Evolutionary conservation across 2,329 filamentous ascomycete species (phyloP), one percentile per base, ranked within the genome.

Genomic region (Cladosporium velox): DNA sequence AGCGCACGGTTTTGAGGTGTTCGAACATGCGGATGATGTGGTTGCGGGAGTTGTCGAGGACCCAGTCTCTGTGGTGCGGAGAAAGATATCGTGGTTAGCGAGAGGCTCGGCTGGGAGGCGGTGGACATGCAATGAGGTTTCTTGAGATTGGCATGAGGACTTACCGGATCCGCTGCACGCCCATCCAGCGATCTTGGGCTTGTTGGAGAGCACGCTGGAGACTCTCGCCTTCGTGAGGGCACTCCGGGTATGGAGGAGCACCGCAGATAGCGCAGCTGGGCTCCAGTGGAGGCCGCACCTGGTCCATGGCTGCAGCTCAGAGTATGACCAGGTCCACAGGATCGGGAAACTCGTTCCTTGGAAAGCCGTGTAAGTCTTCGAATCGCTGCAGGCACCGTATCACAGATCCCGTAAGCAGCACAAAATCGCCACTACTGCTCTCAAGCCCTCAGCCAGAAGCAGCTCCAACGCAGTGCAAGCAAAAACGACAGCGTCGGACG

Each of bases 21-120:
- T 80, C 75, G 72, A 81, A 83, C 41, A 78, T 79, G 49, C 76
- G 74, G 34, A 82, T 76, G 64, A 83, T 79, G 68, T 80, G 78
- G 66, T 79, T 77, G 21, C 80, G 79, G 44, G 81, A 78, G 67
- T 82, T 78, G 41, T 76, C 74, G 49, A 83, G 77, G 7, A 82
- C 80, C 80, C 81, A 83, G 69, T 82, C 78, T 51, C 81, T 83
- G 68, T 7, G 7, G 49, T 4, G 34, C 4, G 4, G 21, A 12
- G 44, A 7, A 28, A n/a, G 21, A 26, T 35, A 10, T 4, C 2
- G 15, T 58, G 55, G 55, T 58, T 24, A 58, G 34, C 47, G n/a
- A 28, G 4, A 18, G 38, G 38, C 38, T 24, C 18, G 38, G 38
- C 7, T n/a, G 28, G 28, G 35, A 24, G 35, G 35, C 35, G 35